Conservation (phyloP, 345 rosid species). For the Eucalyptus lansdowneana region DNA sequence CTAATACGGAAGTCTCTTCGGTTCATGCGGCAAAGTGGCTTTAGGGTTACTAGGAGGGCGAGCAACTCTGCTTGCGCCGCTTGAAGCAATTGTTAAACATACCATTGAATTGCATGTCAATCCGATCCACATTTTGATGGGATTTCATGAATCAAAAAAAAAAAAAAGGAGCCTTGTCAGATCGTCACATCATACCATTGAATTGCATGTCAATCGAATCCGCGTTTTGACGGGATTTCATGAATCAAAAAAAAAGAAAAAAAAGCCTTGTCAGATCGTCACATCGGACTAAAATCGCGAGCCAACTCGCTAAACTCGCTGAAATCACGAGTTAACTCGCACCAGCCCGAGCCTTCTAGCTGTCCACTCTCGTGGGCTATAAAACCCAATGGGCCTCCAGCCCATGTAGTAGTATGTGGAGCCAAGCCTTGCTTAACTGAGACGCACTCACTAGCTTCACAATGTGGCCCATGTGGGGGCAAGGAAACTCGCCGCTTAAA, state of each 20-base stretch:
- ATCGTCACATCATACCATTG: background rate
- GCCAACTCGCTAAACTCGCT: background rate
- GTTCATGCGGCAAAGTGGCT: background rate
- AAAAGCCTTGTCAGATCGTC: background rate
- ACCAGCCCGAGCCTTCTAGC: background rate
- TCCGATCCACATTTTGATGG: background rate
- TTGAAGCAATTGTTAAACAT: background rate
- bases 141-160: background rate
- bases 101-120: background rate
- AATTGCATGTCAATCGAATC: background rate
- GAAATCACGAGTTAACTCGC: background rate
- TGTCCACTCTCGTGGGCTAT: background rate
- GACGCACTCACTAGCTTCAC: background rate
- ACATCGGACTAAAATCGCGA: background rate
- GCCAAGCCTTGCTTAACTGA: background rate
- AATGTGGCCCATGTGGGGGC: background rate
- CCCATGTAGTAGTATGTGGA: background rate
- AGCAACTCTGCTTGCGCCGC: background rate
- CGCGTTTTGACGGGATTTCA: background rate
- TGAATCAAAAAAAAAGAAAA: background rate
- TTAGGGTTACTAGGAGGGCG: too few species aligned
- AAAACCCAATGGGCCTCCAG: background rate
- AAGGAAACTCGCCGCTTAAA: background rate
- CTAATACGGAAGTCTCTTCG: fast-evolving
- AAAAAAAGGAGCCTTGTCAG: background rate